Conservation (phyloP, 1,284 basidiomycete species). For the Puccinia coronata region DNA sequence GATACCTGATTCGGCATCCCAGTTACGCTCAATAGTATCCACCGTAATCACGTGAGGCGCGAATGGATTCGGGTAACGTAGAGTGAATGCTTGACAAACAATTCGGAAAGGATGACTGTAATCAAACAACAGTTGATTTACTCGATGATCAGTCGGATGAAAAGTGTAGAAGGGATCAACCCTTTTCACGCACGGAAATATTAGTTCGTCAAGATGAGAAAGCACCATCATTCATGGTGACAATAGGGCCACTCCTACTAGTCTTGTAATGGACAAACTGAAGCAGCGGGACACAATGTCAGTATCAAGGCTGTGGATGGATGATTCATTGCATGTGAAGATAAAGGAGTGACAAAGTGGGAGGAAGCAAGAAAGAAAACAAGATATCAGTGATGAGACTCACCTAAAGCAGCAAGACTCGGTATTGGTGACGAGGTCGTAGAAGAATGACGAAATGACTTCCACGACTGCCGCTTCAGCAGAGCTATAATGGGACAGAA, state of each 20-base stretch:
- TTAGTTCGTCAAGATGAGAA: slow-evolving; percentile 37
- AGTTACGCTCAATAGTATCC: slow-evolving; percentile 82
- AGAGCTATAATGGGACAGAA: too few relatives aligned
- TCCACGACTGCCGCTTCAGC: too few relatives aligned
- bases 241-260: not conserved
- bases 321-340: too few relatives aligned
- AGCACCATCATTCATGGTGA: slow-evolving; percentile 47
- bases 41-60: slow-evolving; percentile 90
- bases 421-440: too few relatives aligned
- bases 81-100: slow-evolving; percentile 86
- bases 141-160: not conserved
- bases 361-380: too few relatives aligned
- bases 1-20: slow-evolving; percentile 69
- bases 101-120: slow-evolving; percentile 83
- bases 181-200: slow-evolving; percentile 24
- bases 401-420: too few relatives aligned
- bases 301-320: too few relatives aligned
- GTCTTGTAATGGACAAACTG: too few relatives aligned
- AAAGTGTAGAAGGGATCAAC: not conserved
- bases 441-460: too few relatives aligned
- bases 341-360: too few relatives aligned
- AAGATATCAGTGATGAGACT: too few relatives aligned
- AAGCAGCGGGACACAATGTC: too few relatives aligned
- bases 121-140: not conserved
- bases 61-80: slow-evolving; percentile 95